These are phyloP conservation scores for Mycena rosella DNA, from an alignment of 768 basidiomycete genomes.

Conservation along the genomic window DNA sequence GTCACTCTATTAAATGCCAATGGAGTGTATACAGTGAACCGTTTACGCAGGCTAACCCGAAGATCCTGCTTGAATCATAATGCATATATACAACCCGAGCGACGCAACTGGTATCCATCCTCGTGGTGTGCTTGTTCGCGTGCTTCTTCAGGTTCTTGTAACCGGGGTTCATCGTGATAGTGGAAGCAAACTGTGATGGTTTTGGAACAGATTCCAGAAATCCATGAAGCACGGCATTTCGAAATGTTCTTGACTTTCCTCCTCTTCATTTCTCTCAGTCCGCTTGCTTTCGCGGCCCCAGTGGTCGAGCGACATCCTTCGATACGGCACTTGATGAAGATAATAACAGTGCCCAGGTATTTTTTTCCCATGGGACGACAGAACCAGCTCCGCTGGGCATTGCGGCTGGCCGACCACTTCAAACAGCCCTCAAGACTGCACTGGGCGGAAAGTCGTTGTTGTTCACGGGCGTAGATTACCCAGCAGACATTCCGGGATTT, in stretches of 20 bases:
- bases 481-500: conserved; percentile 35
- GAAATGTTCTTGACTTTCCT: conserved; percentile 17
- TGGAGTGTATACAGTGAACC: too few species aligned
- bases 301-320: conserved; percentile 20
- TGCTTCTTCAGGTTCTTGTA: too few species aligned
- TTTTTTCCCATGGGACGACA: conserved; percentile 37
- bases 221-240: too few species aligned
- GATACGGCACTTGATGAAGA: too few species aligned
- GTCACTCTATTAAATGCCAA: background rate
- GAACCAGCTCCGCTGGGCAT: conserved; percentile 36
- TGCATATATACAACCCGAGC: too few species aligned
- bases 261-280: conserved; percentile 22
- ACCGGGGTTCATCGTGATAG: too few species aligned
- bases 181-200: too few species aligned
- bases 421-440: conserved; percentile 30
- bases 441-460: conserved; percentile 30
- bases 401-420: conserved; percentile 34
- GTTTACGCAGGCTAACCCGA: too few species aligned
- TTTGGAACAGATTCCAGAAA: too few species aligned
- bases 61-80: too few species aligned
- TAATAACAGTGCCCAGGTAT: conserved; percentile 10
- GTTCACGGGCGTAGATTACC: conserved; percentile 38
- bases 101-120: too few species aligned
- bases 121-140: too few species aligned
- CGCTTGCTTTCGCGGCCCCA: conserved; percentile 28